Conservation (phyloP, 495 filamentous ascomycete species). For the Jackrogersella multiformis region DNA sequence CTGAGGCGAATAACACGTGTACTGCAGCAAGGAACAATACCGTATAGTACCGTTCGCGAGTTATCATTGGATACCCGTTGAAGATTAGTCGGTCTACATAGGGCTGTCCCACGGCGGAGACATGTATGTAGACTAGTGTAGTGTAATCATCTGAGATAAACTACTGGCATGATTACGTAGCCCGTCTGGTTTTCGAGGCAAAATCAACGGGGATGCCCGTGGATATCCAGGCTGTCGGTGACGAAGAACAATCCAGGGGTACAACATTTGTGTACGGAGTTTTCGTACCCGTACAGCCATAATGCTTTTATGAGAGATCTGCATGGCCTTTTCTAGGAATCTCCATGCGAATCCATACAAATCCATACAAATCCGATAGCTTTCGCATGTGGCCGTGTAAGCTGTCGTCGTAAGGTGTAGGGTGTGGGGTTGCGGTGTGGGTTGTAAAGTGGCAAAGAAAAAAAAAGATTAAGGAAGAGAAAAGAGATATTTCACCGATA, state of each 20-base stretch:
- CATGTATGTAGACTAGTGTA: neutral
- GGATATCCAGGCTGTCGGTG: neutral
- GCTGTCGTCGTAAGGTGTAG: constrained; percentile 6
- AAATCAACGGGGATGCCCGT: constrained; percentile 1
- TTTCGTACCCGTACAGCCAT: neutral
- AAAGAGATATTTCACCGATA: neutral
- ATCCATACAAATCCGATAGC: neutral
- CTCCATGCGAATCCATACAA: neutral
- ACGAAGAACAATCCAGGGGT: too few species aligned
- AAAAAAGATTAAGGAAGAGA: neutral
- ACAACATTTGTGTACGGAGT: too few species aligned
- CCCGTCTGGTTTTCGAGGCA: neutral
- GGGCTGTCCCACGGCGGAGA: constrained; percentile 7
- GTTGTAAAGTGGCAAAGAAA: constrained; percentile 6
- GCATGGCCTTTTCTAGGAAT: constrained; percentile 7
- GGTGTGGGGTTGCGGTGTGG: too few species aligned
- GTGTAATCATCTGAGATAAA: constrained; percentile 8
- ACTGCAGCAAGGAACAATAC: neutral
- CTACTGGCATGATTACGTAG: constrained; percentile 8
- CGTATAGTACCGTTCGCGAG: neutral
- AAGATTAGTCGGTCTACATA: neutral
- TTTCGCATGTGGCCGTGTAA: neutral
- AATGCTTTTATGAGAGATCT: neutral
- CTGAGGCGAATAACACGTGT: constrained; percentile 31
- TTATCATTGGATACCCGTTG: neutral